Percentiles rank a stretch among this genome's conserved stretches.
Conservation (phyloP, 2,329 filamentous ascomycete species). For the Lasiodiplodia sp. region DNA sequence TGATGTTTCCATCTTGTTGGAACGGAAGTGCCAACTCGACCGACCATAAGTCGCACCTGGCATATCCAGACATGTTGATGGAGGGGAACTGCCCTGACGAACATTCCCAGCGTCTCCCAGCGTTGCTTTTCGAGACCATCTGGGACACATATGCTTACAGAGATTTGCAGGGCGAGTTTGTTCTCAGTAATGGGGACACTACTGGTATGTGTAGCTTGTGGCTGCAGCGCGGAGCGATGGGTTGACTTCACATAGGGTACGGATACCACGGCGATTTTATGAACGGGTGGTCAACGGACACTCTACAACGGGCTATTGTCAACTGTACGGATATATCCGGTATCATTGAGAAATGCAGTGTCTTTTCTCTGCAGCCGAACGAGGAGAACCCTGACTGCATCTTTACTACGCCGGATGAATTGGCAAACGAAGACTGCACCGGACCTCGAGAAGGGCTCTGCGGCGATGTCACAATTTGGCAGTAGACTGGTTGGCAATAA, state of each 20-base stretch:
- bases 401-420: conserved; percentile 62
- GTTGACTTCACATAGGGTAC: conserved; percentile 61
- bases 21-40: conserved; percentile 67
- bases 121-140: conserved; percentile 67
- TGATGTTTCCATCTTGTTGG: conserved; percentile 80
- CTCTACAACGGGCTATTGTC: conserved; percentile 72
- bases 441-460: conserved; percentile 68
- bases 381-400: conserved; percentile 65
- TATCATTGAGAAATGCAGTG: conserved; percentile 72
- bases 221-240: not conserved
- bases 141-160: conserved; percentile 62
- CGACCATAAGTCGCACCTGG: conserved; percentile 71
- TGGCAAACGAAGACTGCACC: conserved; percentile 67
- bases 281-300: conserved; percentile 72
- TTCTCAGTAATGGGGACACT: conserved; percentile 74
- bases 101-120: conserved; percentile 63
- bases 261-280: conserved; percentile 75
- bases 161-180: conserved; percentile 63
- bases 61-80: conserved; percentile 63
- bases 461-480: conserved; percentile 55
- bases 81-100: conserved; percentile 62
- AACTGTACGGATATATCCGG: conserved; percentile 77
- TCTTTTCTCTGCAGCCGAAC: conserved; percentile 74
- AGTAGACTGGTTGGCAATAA: conserved; percentile 19
- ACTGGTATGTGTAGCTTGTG: conserved; percentile 65